phyloP scores from a whole-genome alignment of 768 basidiomycete species.

The Boletus sp. region DNA sequence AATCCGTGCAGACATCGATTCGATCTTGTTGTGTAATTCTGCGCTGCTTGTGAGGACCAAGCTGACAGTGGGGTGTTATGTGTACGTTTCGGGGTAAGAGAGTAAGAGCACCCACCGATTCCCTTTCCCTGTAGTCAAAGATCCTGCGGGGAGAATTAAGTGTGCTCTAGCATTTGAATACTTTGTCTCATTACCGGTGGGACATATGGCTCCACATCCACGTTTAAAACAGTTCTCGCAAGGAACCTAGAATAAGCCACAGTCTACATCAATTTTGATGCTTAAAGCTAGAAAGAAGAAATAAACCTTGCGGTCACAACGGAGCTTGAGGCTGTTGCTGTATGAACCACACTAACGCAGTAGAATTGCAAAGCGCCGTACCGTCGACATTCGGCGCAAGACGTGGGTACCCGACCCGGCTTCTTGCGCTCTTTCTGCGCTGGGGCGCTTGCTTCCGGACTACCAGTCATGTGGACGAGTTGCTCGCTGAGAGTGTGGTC shows the following conservation, averaged over 20 bases:
- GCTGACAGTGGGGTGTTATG: slow-evolving; percentile 26
- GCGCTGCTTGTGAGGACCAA: slow-evolving; percentile 67
- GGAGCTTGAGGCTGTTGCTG: slow-evolving; percentile 51
- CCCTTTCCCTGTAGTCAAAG: slow-evolving; percentile 57
- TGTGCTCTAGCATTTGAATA: slow-evolving; percentile 1
- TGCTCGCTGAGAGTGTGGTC: background rate
- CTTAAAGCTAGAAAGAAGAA: background rate
- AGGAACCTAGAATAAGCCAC: slow-evolving; percentile 49
- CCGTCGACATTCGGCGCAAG: slow-evolving; percentile 42
- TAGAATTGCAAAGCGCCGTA: slow-evolving; percentile 11
- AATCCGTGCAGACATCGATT: slow-evolving; percentile 51
- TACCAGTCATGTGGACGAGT: slow-evolving; percentile 1
- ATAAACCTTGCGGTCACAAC: slow-evolving; percentile 61
- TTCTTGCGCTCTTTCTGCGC: slow-evolving; percentile 40
- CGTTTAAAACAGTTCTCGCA: slow-evolving; percentile 77
- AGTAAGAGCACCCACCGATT: slow-evolving; percentile 40
- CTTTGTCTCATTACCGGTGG: slow-evolving; percentile 51
- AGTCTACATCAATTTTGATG: slow-evolving; percentile 13
- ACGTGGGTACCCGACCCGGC: slow-evolving; percentile 48
- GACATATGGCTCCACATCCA: slow-evolving; percentile 74
- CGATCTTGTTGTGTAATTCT: slow-evolving; percentile 67
- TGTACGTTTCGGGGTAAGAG: background rate
- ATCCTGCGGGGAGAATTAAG: slow-evolving; percentile 36
- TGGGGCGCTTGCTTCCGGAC: slow-evolving; percentile 6
- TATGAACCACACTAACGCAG: background rate